These are phyloP conservation scores for Leccinum fibrillosum DNA, from an alignment of 768 basidiomycete species.

Conservation along the genomic window DNA sequence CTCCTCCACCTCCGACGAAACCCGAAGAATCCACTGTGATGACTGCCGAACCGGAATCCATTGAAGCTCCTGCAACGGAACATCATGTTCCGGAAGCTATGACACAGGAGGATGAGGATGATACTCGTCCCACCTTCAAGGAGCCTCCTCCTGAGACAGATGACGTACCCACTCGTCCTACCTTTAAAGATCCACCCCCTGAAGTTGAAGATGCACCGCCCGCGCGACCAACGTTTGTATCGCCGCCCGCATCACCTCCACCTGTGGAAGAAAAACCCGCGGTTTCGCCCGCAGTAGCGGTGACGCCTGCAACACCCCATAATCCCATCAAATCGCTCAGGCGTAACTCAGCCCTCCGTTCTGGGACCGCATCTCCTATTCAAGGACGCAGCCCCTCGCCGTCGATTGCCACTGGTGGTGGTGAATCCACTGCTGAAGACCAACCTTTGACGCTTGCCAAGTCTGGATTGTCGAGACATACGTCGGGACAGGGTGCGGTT, in stretches of 20 bases:
- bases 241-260: conserved; percentile 25
- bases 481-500: conserved; percentile 39
- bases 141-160: conserved; percentile 51
- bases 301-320: conserved; percentile 39
- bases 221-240: conserved; percentile 17
- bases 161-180: conserved; percentile 36
- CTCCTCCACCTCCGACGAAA: conserved; percentile 13
- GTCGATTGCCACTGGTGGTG: conserved; percentile 19
- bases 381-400: conserved; percentile 45
- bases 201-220: conserved; percentile 44
- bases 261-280: conserved; percentile 16
- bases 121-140: conserved; percentile 49
- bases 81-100: neutral
- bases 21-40: conserved; percentile 18
- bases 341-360: conserved; percentile 33
- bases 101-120: conserved; percentile 8
- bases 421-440: conserved; percentile 31
- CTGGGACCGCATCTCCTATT: conserved; percentile 32
- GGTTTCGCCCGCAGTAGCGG: conserved; percentile 34
- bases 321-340: conserved; percentile 44
- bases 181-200: conserved; percentile 62
- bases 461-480: conserved; percentile 38
- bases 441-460: conserved; percentile 31
- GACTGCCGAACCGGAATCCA: conserved; percentile 15
- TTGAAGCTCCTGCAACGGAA: conserved; percentile 5